Base-by-base conservation (phyloP, 257 asterid species). In the Solanum peruvianum region DNA sequence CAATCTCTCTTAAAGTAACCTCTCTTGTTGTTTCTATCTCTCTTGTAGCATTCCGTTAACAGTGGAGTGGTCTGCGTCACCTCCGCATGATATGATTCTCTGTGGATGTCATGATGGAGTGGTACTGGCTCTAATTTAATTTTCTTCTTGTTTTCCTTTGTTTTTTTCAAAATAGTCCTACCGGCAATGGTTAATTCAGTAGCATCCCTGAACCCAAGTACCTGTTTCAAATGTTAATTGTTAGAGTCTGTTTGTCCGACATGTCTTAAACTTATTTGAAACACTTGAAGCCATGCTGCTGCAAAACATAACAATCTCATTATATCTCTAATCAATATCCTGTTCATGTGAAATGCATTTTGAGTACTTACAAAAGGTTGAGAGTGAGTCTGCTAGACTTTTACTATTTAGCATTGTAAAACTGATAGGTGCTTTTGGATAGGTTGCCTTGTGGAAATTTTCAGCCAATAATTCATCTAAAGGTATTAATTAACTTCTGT, bases 61-160 rank as follows among this genome's bases (percentile, higher is more conserved):
- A 21, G 81, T 93, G 88, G 98, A 95, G 93, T 96, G 98, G 98
- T 96, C 98, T 44, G 87, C 89, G 9, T 91, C 98, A 71, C 92
- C 95, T 85, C 95, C 95, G 52, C 91, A 91, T 87, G 99, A 97
- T 92, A 92, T 88, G 94, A 93, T 97, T 90, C 85, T 96, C 91
- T 95, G 96, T 64, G 99, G 99, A 87, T 97, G 98, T 93, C 99
- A 97, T 87, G 99, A 97, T 92, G 99, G 99, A 90, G 94, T 92
- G 99, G 99, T 97, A 96, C 84, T 49, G 58, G 72, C 87, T 82
- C 21, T 67, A 33, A 89, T 89, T 58, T 66, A 75, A 42, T 76
- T 31, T 67, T 69, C 85, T 64, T 84, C 35, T 86, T 84, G 77
- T 83, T 76, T 72, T 33, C 82, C 73, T 86, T 85, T 87, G 69